A percentile compares a stretch with the other conserved stretches of the same genome.
Conservation (phyloP, 805 yeast species). For the Pichia heedii region DNA sequence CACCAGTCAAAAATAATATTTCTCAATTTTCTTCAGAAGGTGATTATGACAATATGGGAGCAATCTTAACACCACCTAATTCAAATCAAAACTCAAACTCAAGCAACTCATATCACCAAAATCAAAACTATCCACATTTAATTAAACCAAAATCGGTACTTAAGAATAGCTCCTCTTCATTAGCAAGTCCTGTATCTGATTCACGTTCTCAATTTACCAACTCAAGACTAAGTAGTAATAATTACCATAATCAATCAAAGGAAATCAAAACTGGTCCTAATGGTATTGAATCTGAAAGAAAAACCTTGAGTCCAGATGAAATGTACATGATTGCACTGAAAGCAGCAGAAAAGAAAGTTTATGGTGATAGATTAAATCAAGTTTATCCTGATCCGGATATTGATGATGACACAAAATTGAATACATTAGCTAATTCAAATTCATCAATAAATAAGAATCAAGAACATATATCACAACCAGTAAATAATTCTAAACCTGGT, state of each 20-base stretch:
- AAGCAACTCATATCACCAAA: too few species aligned
- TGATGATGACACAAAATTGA: slow-evolving; percentile 21
- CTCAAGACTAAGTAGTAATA: not conserved
- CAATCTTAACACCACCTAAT: not conserved
- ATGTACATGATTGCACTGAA: slow-evolving; percentile 47
- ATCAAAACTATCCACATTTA: not conserved
- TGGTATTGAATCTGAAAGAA: not conserved
- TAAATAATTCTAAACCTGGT: slow-evolving; percentile 1
- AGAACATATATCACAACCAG: not conserved
- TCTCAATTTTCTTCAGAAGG: not conserved
- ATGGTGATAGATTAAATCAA: slow-evolving; percentile 29
- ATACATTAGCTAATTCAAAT: slow-evolving; percentile 19
- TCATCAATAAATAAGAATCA: not conserved
- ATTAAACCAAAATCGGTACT: slow-evolving; percentile 4
- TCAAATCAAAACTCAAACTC: too few species aligned
- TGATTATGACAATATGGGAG: not conserved
- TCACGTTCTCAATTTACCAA: not conserved
- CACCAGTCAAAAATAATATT: not conserved
- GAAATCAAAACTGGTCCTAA: not conserved
- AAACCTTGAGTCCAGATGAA: slow-evolving; percentile 35
- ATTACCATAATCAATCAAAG: not conserved
- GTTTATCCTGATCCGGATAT: slow-evolving; percentile 3
- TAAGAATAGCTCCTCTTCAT: slow-evolving; percentile 5
- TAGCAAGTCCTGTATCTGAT: slow-evolving; percentile 3
- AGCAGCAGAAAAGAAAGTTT: slow-evolving; percentile 48